Conservation (phyloP, 73 alveolate species). For the Stentor coeruleus region DNA sequence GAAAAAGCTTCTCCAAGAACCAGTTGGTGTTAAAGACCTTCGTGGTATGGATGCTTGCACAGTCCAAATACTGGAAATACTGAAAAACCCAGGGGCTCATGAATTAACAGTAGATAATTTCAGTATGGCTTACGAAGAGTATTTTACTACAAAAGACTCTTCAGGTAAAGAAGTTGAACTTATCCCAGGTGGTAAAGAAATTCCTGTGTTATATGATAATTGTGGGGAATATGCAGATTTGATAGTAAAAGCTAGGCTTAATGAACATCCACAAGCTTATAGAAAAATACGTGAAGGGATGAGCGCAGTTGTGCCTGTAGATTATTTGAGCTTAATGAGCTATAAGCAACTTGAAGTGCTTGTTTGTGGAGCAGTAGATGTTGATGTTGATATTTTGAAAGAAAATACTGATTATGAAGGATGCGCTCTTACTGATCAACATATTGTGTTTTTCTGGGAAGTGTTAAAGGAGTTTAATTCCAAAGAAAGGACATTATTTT, state of each 20-base stretch:
- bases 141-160: constrained; percentile 70
- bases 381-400: constrained; percentile 73
- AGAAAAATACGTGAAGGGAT: constrained; percentile 70
- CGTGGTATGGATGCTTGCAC: constrained; percentile 35
- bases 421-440: constrained; percentile 43
- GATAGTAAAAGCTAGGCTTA: constrained; percentile 55
- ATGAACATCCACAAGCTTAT: constrained; percentile 59
- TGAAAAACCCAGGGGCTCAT: constrained; percentile 31
- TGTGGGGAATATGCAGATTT: constrained; percentile 46
- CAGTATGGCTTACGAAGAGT: background rate
- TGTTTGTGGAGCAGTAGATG: constrained; percentile 80
- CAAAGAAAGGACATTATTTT: constrained; percentile 70
- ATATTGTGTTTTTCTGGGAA: constrained; percentile 72
- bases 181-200: constrained; percentile 62
- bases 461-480: constrained; percentile 61
- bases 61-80: constrained; percentile 34
- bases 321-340: constrained; percentile 51
- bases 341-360: constrained; percentile 82
- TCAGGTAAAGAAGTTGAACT: constrained; percentile 77
- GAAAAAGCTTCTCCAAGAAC: constrained; percentile 38
- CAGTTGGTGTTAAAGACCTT: constrained; percentile 32
- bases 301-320: constrained; percentile 63
- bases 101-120: constrained; percentile 16
- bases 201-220: constrained; percentile 50
- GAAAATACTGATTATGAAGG: constrained; percentile 77